A percentile compares a stretch with the other conserved stretches of the same genome.
These are phyloP conservation scores for Flaveria ramosissima DNA, from an alignment of 129 eudicot genomes.

Conservation along the genomic window DNA sequence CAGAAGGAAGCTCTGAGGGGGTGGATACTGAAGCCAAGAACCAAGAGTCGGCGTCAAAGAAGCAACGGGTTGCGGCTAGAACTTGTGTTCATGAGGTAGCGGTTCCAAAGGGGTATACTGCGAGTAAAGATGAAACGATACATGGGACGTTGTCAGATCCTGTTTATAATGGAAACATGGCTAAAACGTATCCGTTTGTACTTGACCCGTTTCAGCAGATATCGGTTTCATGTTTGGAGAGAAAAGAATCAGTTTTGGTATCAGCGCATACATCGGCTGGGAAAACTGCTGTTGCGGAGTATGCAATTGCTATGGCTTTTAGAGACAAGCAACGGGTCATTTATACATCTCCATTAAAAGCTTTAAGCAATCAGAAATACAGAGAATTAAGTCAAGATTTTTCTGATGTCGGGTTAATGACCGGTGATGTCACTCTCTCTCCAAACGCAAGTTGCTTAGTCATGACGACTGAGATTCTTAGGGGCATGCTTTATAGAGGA, in stretches of 20 bases:
- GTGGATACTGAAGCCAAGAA: slow-evolving; percentile 23
- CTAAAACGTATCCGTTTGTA: slow-evolving; percentile 71
- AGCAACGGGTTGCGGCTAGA: slow-evolving; percentile 53
- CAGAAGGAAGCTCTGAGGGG: slow-evolving; percentile 41
- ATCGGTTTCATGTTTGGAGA: slow-evolving; percentile 87
- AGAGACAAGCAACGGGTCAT: slow-evolving; percentile 93
- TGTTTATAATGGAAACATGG: slow-evolving; percentile 61
- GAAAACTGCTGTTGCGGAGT: slow-evolving; percentile 98
- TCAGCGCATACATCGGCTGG: slow-evolving; percentile 99
- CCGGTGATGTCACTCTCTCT: slow-evolving; percentile 95
- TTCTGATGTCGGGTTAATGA: slow-evolving; percentile 95
- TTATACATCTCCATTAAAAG: slow-evolving; percentile 94
- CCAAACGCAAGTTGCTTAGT: slow-evolving; percentile 95
- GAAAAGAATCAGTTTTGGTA: slow-evolving; percentile 85
- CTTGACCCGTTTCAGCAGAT: slow-evolving; percentile 94
- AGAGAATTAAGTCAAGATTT: slow-evolving; percentile 93
- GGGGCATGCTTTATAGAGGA: slow-evolving; percentile 98
- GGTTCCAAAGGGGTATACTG: slow-evolving; percentile 65
- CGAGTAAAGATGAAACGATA: slow-evolving; percentile 55
- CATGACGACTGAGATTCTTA: slow-evolving; percentile 96
- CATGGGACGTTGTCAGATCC: slow-evolving; percentile 89
- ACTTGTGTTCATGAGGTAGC: slow-evolving; percentile 99
- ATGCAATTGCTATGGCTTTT: slow-evolving; percentile 95
- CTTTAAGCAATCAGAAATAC: slow-evolving; percentile 92
- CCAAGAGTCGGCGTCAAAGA: slow-evolving; percentile 38